Evolutionary conservation across 2,329 filamentous ascomycete species (phyloP).

Genomic region (Phaeosphaeriaceae sp.): DNA sequence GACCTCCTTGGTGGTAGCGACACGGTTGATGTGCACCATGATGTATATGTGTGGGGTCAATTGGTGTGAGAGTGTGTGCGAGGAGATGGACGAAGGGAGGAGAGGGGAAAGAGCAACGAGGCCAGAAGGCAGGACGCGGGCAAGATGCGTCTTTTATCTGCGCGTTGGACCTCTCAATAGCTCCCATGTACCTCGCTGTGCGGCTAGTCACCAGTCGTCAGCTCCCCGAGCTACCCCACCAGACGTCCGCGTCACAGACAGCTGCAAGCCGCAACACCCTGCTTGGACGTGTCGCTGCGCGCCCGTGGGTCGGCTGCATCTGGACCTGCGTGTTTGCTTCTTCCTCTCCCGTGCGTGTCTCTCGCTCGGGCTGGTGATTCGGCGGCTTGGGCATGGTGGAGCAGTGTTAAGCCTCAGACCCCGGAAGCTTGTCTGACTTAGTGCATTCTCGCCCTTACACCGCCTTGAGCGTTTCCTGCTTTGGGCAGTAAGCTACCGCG

Average conservation of each 20-base stretch:
- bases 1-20: slow-evolving; percentile 52
- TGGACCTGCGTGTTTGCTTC: not conserved
- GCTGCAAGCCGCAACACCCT: slow-evolving; percentile 3
- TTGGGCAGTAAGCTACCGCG: slow-evolving; percentile 5
- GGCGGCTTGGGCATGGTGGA: slow-evolving; percentile 17
- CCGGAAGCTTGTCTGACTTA: slow-evolving; percentile 26
- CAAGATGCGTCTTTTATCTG: slow-evolving; percentile 5
- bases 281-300: slow-evolving; percentile 9
- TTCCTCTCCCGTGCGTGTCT: slow-evolving; percentile 4
- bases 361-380: slow-evolving; percentile 12
- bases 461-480: slow-evolving; percentile 1
- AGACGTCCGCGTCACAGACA: slow-evolving; percentile 10
- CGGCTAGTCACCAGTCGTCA: slow-evolving; percentile 5
- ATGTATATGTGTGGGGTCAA: slow-evolving; percentile 4
- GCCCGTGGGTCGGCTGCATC: not conserved
- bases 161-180: not conserved
- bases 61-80: not conserved
- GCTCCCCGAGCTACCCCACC: slow-evolving; percentile 17
- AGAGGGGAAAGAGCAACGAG: slow-evolving; percentile 1
- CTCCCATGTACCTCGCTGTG: not conserved
- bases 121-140: not conserved
- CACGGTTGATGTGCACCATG: slow-evolving; percentile 59
- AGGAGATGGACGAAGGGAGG: not conserved
- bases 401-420: slow-evolving; percentile 23
- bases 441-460: slow-evolving; percentile 7